Conservation (phyloP, 345 rosid genomes). For the Rhodamnia rubescens region DNA sequence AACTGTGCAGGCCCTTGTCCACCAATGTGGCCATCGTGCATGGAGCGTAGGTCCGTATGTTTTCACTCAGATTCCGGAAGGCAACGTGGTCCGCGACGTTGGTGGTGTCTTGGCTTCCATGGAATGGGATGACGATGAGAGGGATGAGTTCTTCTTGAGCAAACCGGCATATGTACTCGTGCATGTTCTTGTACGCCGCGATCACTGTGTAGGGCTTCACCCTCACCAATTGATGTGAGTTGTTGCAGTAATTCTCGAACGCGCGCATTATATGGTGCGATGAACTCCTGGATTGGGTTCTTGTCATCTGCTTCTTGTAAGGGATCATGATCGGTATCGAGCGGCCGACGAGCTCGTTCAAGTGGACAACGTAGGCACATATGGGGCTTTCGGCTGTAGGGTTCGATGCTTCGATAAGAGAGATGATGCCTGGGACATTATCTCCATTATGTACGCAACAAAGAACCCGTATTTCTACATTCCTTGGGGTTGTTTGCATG, state of each 20-base stretch:
- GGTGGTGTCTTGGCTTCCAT: constrained; percentile 5
- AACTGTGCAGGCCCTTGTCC: not conserved
- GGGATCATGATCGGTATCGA: constrained; percentile 10
- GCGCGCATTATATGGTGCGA: constrained; percentile 6
- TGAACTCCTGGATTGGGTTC: not conserved
- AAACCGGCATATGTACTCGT: constrained; percentile 11
- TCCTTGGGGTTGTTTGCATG: not conserved
- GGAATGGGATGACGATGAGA: constrained; percentile 15
- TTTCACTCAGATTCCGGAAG: not conserved
- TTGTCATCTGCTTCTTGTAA: not conserved
- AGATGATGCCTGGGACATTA: constrained; percentile 7
- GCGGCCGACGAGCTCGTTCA: constrained; percentile 7
- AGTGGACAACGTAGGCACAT: constrained; percentile 7
- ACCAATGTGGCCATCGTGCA: constrained; percentile 5
- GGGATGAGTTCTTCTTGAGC: constrained; percentile 9
- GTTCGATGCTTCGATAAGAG: constrained; percentile 9
- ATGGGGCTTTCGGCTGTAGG: not conserved
- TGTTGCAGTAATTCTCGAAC: constrained; percentile 1
- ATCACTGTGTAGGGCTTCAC: constrained; percentile 2
- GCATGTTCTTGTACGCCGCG: constrained; percentile 8
- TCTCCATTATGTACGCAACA: constrained; percentile 9
- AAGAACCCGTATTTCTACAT: constrained; percentile 5
- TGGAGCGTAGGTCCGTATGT: not conserved
- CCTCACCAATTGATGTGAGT: not conserved
- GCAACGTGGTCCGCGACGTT: constrained; percentile 8